Evolutionary conservation across 768 basidiomycete genomes (phyloP).

Genomic region (Rhizopogon sp.): DNA sequence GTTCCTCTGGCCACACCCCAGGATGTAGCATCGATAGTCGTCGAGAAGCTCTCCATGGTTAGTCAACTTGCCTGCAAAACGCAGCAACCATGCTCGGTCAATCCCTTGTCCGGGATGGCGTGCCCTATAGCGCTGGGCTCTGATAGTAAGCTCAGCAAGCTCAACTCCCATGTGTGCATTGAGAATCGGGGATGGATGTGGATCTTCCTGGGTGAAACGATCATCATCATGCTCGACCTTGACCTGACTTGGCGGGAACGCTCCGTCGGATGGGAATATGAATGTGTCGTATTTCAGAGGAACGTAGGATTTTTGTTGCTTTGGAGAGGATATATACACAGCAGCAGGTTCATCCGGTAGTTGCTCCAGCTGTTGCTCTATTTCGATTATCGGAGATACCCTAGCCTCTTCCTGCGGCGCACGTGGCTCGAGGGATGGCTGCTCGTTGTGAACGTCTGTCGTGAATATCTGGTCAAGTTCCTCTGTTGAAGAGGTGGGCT

Average conservation of each 20-base stretch:
- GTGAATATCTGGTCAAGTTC: neutral
- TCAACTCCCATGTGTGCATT: constrained; percentile 61
- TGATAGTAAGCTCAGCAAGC: constrained; percentile 47
- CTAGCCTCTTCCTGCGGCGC: neutral
- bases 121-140: constrained; percentile 48
- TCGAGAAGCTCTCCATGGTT: constrained; percentile 48
- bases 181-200: constrained; percentile 42
- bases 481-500: constrained; percentile 14
- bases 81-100: constrained; percentile 60
- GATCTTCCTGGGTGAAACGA: neutral
- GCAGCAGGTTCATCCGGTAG: neutral
- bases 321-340: neutral
- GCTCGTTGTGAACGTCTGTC: neutral
- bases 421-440: neutral
- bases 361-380: neutral
- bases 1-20: constrained; percentile 63
- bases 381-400: neutral
- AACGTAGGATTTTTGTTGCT: neutral
- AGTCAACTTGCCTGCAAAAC: constrained; percentile 65
- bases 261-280: neutral
- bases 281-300: neutral
- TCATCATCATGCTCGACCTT: neutral
- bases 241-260: neutral
- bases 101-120: constrained; percentile 55
- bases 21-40: constrained; percentile 65